Evolutionary conservation across 208 protist genomes (phyloP).

Genomic region (Phytomonas sp.): DNA sequence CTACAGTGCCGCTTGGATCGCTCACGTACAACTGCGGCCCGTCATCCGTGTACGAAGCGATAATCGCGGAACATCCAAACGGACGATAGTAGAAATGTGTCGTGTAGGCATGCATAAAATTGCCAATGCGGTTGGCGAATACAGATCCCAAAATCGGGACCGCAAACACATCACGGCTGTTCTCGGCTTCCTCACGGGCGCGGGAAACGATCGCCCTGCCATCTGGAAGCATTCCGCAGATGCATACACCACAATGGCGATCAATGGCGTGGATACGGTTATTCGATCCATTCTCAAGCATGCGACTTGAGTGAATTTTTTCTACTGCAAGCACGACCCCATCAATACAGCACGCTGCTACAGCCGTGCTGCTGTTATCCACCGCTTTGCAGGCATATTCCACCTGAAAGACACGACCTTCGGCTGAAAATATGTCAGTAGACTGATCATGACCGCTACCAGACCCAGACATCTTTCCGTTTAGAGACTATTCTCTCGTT

Average conservation of each 20-base stretch:
- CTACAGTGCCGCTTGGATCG: slow-evolving; percentile 95
- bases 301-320: slow-evolving; percentile 96
- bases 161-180: slow-evolving; percentile 90
- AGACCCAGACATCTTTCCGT: slow-evolving; percentile 37
- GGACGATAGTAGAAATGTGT: slow-evolving; percentile 93
- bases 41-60: slow-evolving; percentile 91
- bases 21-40: slow-evolving; percentile 95
- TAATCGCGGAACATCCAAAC: slow-evolving; percentile 94
- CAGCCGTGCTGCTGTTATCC: slow-evolving; percentile 96
- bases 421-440: slow-evolving; percentile 96
- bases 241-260: slow-evolving; percentile 87
- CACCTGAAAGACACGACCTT: slow-evolving; percentile 99
- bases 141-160: slow-evolving; percentile 90
- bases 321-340: slow-evolving; percentile 98
- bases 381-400: slow-evolving; percentile 99
- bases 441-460: slow-evolving; percentile 96
- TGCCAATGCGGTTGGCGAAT: slow-evolving; percentile 82
- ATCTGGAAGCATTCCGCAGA: slow-evolving; percentile 95
- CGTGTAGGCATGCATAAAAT: slow-evolving; percentile 94
- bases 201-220: slow-evolving; percentile 91
- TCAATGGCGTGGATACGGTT: slow-evolving; percentile 94
- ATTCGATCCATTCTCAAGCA: slow-evolving; percentile 94
- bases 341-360: slow-evolving; percentile 95
- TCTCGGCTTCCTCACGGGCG: slow-evolving; percentile 88
- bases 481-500: slow-evolving; percentile 9